phyloP scores from a whole-genome alignment of 106 monocot genomes.

The Ottelia alismoides region DNA sequence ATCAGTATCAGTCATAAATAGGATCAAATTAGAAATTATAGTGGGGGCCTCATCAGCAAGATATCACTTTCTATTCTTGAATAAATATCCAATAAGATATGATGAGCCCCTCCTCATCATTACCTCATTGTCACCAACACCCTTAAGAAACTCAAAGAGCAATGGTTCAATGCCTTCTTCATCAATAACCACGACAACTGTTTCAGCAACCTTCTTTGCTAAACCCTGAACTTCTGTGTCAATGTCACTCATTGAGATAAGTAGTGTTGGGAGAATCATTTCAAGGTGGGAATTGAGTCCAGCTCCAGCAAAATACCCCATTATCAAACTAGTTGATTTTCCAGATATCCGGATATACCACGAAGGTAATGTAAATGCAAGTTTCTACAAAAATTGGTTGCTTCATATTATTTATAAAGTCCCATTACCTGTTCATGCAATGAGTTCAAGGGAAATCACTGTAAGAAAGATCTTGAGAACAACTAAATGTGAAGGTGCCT shows the following conservation, averaged over 20 bases:
- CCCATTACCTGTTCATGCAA: too few relatives aligned
- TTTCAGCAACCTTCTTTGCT: conserved; percentile 94
- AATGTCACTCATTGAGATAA: conserved; percentile 74
- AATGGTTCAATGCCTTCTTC: conserved; percentile 69
- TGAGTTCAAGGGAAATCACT: too few relatives aligned
- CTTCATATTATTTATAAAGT: too few relatives aligned
- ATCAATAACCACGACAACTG: conserved; percentile 80
- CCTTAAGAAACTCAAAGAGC: conserved; percentile 70
- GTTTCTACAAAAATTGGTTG: too few relatives aligned
- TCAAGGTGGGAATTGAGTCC: conserved; percentile 84
- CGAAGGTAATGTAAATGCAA: too few relatives aligned
- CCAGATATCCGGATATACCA: too few relatives aligned
- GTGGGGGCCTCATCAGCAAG: conserved; percentile 70
- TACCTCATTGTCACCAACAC: conserved; percentile 66
- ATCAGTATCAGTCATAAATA: conserved; percentile 75
- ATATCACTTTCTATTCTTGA: conserved; percentile 82
- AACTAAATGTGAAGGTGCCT: too few relatives aligned
- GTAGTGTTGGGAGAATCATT: conserved; percentile 71
- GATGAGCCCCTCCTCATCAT: conserved; percentile 70
- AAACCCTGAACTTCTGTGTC: conserved; percentile 53
- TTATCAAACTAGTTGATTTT: too few relatives aligned
- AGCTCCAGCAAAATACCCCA: conserved; percentile 91
- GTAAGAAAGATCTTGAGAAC: too few relatives aligned
- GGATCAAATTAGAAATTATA: conserved; percentile 69
- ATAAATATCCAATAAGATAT: conserved; percentile 87